phyloP scores from a whole-genome alignment of 768 basidiomycete species.

The Mycena leptocephala region DNA sequence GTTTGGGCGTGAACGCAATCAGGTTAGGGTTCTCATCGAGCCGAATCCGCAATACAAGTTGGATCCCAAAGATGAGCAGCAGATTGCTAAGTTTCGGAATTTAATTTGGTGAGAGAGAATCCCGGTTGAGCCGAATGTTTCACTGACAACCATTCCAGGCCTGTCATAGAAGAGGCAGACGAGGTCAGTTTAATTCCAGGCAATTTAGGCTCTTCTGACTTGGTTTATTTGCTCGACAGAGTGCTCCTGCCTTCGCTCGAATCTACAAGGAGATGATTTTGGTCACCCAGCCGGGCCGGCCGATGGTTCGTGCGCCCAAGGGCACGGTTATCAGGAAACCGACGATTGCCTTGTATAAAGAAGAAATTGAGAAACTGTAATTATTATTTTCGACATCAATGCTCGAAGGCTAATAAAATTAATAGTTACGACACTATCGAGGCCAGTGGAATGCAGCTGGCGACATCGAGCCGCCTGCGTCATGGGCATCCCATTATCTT shows the following conservation, averaged over 20 bases:
- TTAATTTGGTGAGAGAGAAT: constrained; percentile 50
- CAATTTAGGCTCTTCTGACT: background rate
- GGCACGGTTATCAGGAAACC: constrained; percentile 65
- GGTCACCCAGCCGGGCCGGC: constrained; percentile 54
- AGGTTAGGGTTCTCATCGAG: constrained; percentile 41
- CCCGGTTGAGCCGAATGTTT: background rate
- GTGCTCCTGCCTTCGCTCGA: constrained; percentile 59
- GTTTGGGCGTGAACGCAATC: constrained; percentile 32
- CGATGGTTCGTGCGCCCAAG: constrained; percentile 63
- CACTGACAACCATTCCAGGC: constrained; percentile 45
- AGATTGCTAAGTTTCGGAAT: constrained; percentile 48
- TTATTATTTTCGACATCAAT: background rate
- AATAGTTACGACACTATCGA: constrained; percentile 40
- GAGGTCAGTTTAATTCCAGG: background rate
- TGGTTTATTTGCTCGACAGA: background rate
- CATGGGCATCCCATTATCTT: constrained; percentile 32
- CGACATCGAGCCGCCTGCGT: constrained; percentile 29
- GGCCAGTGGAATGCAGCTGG: constrained; percentile 19
- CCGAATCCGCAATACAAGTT: constrained; percentile 37
- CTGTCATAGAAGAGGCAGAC: constrained; percentile 62
- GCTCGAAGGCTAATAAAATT: background rate
- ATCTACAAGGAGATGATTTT: constrained; percentile 71
- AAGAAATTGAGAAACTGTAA: constrained; percentile 66
- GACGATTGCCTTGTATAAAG: constrained; percentile 57
- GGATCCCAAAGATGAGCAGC: background rate